Base-by-base conservation (phyloP, 106 monocot genomes). In the Posidonia australis region DNA sequence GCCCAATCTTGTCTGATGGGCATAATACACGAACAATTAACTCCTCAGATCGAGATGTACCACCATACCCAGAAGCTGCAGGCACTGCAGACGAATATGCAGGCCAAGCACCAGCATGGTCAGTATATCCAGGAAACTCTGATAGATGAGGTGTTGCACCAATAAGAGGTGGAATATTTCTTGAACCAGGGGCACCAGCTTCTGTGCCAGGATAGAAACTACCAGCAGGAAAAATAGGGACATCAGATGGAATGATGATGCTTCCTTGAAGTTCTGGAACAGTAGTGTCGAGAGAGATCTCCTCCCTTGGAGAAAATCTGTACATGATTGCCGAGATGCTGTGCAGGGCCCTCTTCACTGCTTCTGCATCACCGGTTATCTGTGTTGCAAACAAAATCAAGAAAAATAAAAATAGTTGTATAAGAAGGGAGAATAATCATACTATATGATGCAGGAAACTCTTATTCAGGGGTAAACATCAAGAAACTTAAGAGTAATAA, bases 211-310 rank as follows among this genome's bases (percentile, higher is more conserved):
- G 78, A 57, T 76, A 96, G 36, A 90, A 78, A 21, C 79, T 70
- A 51, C 73, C 76, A 64, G 82, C 70, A 30, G 90, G 67, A 27
- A 78, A 90, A 44, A 96, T 71, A 27, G 94, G 90, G 19, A 89
- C 61, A 74, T 96, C 90, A 43, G 94, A 77, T 9, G 94, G 94
- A 58, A 96, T 80, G 24, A 96, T 87, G 53, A 96, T 80, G 64
- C 68, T 85, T 16, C 85, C 77, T 20, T 73, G 76, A 74, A 70
- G 59, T 19, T 86, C 79, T 32, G 81, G 63, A 30, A 87, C 61
- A 42, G 74, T 66, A 67, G 94, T 84, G 71, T 96, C 94, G 49
- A 96, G 82, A 23, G 90, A 79, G 58, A 96, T 87, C 18, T 82
- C 82, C 77, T 96, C 94, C 67, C 78, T 90, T 41, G 90, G 82